Evolutionary conservation across 768 basidiomycete species (phyloP).

Genomic region (Erythrobasidium yunnanense): DNA sequence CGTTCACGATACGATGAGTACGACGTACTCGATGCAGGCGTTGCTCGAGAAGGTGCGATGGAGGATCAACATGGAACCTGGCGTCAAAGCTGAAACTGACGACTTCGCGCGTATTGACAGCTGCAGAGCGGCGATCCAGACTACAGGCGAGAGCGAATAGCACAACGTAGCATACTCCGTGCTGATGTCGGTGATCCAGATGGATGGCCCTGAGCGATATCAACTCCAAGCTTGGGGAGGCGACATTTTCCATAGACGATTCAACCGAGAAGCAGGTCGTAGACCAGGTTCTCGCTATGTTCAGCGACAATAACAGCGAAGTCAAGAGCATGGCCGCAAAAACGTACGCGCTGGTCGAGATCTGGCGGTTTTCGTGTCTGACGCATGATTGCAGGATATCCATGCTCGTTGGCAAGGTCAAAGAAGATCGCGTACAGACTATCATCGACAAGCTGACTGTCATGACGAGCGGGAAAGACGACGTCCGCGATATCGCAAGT

Average conservation of each 20-base stretch:
- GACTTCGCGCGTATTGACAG: background rate
- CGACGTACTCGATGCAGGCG: constrained; percentile 3
- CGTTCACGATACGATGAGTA: background rate
- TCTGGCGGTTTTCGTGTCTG: too few relatives aligned
- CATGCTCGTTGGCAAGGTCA: constrained; percentile 77
- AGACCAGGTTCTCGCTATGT: constrained; percentile 67
- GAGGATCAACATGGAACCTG: too few relatives aligned
- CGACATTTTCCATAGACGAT: constrained; percentile 73
- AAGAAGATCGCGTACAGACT: constrained; percentile 66
- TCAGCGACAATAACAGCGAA: constrained; percentile 92
- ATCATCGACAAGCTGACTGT: constrained; percentile 83
- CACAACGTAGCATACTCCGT: background rate
- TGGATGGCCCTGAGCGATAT: constrained; percentile 93
- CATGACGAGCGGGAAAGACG: constrained; percentile 71
- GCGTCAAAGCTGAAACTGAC: too few relatives aligned
- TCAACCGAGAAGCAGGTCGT: constrained; percentile 71
- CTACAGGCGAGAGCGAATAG: background rate
- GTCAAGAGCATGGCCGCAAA: constrained; percentile 97
- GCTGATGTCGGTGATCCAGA: background rate
- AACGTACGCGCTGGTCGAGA: constrained; percentile 51
- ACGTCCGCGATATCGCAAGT: constrained; percentile 87
- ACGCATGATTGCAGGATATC: too few relatives aligned
- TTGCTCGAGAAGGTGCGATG: constrained; percentile 19
- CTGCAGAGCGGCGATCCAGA: constrained; percentile 14
- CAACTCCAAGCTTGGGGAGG: constrained; percentile 72